Base-by-base conservation (phyloP, 2,329 filamentous ascomycete species). In the Neopestalotiopsis rosae region DNA sequence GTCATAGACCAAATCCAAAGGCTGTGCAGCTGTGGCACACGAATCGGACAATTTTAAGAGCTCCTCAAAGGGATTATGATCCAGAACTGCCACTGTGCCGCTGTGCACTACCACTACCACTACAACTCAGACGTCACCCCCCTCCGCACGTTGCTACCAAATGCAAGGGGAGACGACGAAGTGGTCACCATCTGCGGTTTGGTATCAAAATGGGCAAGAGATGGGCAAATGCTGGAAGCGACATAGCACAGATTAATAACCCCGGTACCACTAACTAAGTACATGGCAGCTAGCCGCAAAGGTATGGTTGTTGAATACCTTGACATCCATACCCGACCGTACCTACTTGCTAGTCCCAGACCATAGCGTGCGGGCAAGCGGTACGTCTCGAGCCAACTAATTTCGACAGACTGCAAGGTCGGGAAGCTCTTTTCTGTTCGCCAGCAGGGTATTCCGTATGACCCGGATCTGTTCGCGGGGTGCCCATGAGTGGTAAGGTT, bases 21-120 rank as follows among this genome's bases (percentile, higher is more conserved):
- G 59, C 59, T 61, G 32, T 61, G 32, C 59, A 20, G 59, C 57
- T 59, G 57, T 32, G 57, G 28, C n/a, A 34, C 34, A 61, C 59
- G 59, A 61, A 61, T 61, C 30, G 59, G 59, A 61, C 30, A 61
- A 61, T 61, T 61, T 61, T 10, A 40, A 38, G 17, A 34, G 30
- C 17, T 34, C 24, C 13, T 59, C 17, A 52, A 52, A 20, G 45
- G 45, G 45, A 52, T 52, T 38, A 17, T 52, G 45, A 52, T 52
- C 45, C 45, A 52, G 45, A 52, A 52, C n/a, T 52, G 45, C 45
- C 57, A 59, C 57, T 28, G 57, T 59, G 57, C 57, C 45, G 45
- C n/a, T 28, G 24, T 28, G 24, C 24, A 28, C 24, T 28, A 28
- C 24, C 24, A 28, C 24, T 28, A 28, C 24, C 24, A 28, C 14